These are phyloP conservation scores for Cyclocybe aegerita DNA, from an alignment of 768 basidiomycete species.

Conservation along the genomic window DNA sequence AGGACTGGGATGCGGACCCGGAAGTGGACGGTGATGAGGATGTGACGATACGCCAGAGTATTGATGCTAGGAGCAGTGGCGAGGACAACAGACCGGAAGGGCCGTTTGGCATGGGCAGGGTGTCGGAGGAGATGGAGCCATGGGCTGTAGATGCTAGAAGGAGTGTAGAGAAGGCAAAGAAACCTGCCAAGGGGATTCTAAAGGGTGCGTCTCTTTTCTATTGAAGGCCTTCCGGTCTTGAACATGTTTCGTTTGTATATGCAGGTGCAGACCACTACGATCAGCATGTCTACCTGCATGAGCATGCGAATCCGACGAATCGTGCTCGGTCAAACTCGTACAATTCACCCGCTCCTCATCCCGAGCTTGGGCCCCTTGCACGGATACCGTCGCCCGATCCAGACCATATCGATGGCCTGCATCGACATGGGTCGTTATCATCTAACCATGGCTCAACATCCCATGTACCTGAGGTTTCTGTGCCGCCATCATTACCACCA, in stretches of 20 bases:
- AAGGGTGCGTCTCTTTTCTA: conserved; percentile 61
- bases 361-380: conserved; percentile 73
- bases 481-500: conserved; percentile 59
- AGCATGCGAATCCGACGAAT: conserved; percentile 40
- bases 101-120: conserved; percentile 6
- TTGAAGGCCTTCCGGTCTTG: neutral
- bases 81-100: conserved; percentile 35
- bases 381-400: conserved; percentile 83
- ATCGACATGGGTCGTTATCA: conserved; percentile 63
- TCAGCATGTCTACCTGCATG: conserved; percentile 56
- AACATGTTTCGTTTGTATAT: conserved; percentile 1
- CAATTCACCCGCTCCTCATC: conserved; percentile 49
- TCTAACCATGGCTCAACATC: conserved; percentile 34
- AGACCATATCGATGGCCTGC: conserved; percentile 85
- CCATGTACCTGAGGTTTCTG: conserved; percentile 33
- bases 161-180: conserved; percentile 63
- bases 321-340: conserved; percentile 86
- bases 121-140: conserved; percentile 43
- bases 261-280: conserved; percentile 69
- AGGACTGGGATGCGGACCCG: conserved; percentile 69
- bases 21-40: conserved; percentile 68
- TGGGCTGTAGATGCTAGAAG: conserved; percentile 78
- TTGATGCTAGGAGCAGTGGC: conserved; percentile 49
- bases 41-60: conserved; percentile 64
- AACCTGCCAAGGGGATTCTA: conserved; percentile 82